Conservation (phyloP, 2,329 filamentous ascomycete genomes). For the Fusarium beomiforme region DNA sequence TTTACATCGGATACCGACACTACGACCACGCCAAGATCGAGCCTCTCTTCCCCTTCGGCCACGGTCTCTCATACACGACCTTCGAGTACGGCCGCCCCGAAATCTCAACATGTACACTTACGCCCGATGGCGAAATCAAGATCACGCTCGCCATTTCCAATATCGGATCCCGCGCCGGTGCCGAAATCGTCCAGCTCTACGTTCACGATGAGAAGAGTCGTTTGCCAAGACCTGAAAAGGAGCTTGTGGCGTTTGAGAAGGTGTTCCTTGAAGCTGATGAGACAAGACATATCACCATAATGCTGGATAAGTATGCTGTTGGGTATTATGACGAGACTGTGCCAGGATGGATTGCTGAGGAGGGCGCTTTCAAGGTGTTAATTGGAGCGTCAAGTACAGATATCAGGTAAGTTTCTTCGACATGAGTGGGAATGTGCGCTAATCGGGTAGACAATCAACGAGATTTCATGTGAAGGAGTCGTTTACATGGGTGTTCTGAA, state of each 20-base stretch:
- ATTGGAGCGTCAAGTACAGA: constrained; percentile 71
- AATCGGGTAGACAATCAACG: constrained; percentile 53
- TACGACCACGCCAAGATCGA: constrained; percentile 71
- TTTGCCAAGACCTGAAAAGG: constrained; percentile 74
- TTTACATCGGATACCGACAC: constrained; percentile 78
- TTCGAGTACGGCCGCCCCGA: constrained; percentile 71
- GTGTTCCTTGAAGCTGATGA: constrained; percentile 66
- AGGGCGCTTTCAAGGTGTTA: constrained; percentile 68
- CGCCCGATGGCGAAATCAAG: constrained; percentile 53
- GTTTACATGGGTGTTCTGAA: constrained; percentile 72
- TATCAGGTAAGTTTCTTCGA: constrained; percentile 62
- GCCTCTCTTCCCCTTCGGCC: constrained; percentile 77
- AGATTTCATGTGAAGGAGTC: constrained; percentile 70
- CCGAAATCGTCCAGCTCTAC: constrained; percentile 75
- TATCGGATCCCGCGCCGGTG: constrained; percentile 64
- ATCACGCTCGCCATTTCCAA: constrained; percentile 63
- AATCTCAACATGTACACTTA: constrained; percentile 55
- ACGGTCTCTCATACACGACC: constrained; percentile 77
- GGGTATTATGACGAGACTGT: constrained; percentile 71
- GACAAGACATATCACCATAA: constrained; percentile 59
- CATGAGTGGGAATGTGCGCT: background rate
- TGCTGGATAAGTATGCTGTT: constrained; percentile 61
- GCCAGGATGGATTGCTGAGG: constrained; percentile 71
- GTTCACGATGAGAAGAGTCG: constrained; percentile 70
- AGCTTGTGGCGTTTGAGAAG: constrained; percentile 76